Base-by-base conservation (phyloP, 108 stramenopile genomes). In the Pinguiococcus pyrenoidosus region DNA sequence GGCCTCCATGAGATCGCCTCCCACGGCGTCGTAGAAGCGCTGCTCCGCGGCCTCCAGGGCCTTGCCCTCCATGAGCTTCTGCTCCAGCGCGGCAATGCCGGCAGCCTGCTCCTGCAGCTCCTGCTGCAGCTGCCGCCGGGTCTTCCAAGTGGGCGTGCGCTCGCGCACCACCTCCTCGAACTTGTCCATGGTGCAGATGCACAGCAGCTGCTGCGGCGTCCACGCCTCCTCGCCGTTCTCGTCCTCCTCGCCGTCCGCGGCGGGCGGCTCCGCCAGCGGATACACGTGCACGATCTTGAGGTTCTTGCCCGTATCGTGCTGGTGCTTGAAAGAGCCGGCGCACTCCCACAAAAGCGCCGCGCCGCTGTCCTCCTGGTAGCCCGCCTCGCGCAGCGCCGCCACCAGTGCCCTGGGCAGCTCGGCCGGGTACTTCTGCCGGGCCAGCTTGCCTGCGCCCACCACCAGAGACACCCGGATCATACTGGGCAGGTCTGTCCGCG, bases 281-380 rank as follows among this genome's bases (percentile, higher is more conserved):
- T 84, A 87, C 4, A 90, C 85, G n/a, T 85, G 82, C 10, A 90
- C 82, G 12, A 83, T 84, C 33, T 82, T 81, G n/a, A 85, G 46
- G 59, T 90, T 90, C 66, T 87, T 85, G 1, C 83, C 89, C 8
- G 85, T 87, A 56, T 90, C 89, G 65, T 90, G 89, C 59, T 90
- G 89, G 34, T 66, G 35, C 58, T 90, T 90, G 56, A 80, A 90
- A 9, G 67, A 68, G 24, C 84, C 85, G 16, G 57, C 84, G 48
- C 78, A 82, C 45, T 83, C 81, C 4, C 49, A 33, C 1, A 75
- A 68, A 30, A 80, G 77, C 27, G 76, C 71, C 3, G 82, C 89
- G 2, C 79, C 82, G 18, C 72, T 66, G 68, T 90, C 85, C 45
- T 90, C 89, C 38, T 65, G 74, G 51, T 73, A 90, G 17, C 78